These are phyloP conservation scores for Colletotrichum filicis DNA, from an alignment of 2,329 filamentous ascomycete genomes.

Conservation along the genomic window DNA sequence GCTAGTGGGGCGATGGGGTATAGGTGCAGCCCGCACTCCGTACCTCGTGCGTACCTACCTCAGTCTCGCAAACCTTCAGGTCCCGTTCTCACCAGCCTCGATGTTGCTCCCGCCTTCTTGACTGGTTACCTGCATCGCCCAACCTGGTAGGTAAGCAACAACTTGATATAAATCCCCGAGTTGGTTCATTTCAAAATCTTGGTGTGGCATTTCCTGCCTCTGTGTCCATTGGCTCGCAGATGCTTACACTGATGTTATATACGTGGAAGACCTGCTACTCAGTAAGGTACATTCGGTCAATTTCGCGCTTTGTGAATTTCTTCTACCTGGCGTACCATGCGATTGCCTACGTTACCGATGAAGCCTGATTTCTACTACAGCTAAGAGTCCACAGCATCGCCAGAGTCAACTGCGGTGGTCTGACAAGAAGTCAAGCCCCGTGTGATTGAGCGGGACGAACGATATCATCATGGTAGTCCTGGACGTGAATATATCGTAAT, in stretches of 20 bases:
- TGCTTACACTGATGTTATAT: too few species aligned
- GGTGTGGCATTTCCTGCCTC: background rate
- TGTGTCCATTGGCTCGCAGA: background rate
- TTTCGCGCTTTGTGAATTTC: too few species aligned
- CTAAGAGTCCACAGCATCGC: too few species aligned
- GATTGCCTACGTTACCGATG: too few species aligned
- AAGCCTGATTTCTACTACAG: too few species aligned
- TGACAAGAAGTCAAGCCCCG: too few species aligned
- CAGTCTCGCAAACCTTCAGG: background rate
- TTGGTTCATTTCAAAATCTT: background rate
- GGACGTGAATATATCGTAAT: background rate
- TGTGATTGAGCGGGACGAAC: too few species aligned
- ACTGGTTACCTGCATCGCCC: background rate
- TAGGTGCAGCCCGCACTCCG: background rate
- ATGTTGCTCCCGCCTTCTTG: background rate
- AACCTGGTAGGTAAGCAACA: background rate
- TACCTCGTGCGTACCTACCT: background rate
- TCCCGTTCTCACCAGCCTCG: background rate
- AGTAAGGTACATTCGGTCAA: too few species aligned
- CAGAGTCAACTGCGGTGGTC: too few species aligned
- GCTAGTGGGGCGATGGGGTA: background rate
- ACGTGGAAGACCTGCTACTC: too few species aligned
- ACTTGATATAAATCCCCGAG: background rate
- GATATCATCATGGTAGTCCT: too few species aligned
- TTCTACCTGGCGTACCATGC: too few species aligned